Conservation (phyloP, 2,329 filamentous ascomycete species). For the Cladophialophora carrionii region DNA sequence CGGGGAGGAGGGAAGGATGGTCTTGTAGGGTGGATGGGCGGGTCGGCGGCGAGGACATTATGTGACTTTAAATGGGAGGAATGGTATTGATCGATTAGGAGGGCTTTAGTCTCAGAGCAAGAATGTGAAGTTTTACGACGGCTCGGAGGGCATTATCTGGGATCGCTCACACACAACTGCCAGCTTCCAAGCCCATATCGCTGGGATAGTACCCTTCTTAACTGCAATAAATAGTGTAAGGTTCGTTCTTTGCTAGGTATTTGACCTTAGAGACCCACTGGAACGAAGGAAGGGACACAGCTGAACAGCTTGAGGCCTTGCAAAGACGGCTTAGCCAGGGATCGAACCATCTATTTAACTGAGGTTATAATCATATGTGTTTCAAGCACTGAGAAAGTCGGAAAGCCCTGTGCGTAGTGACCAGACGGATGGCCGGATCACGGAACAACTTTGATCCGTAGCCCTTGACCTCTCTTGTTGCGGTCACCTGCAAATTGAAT, state of each 20-base stretch:
- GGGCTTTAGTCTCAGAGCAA: neutral
- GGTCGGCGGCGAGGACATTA: neutral
- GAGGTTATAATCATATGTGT: neutral
- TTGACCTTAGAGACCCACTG: neutral
- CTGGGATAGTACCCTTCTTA: neutral
- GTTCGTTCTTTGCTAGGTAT: neutral
- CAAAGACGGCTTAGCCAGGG: neutral
- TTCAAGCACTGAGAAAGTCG: neutral
- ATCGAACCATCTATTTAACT: neutral
- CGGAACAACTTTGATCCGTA: neutral
- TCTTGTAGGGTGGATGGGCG: constrained; percentile 20
- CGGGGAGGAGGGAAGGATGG: constrained; percentile 47
- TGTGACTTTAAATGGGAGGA: neutral
- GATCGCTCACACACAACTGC: neutral
- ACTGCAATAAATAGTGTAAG: neutral
- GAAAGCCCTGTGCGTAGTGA: too few species aligned
- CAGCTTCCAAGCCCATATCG: neutral
- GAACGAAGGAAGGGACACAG: neutral
- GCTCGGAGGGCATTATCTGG: neutral
- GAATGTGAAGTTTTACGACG: neutral
- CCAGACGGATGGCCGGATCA: too few species aligned
- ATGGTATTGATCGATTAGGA: neutral
- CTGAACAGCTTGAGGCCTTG: neutral
- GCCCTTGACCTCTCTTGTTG: neutral
- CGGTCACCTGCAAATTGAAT: constrained; percentile 1